Percentiles rank a stretch among this genome's conserved stretches.
These are phyloP conservation scores for Ophiocordyceps camponoti-leonardi DNA, from an alignment of 2,329 filamentous ascomycete species.

Conservation along the genomic window DNA sequence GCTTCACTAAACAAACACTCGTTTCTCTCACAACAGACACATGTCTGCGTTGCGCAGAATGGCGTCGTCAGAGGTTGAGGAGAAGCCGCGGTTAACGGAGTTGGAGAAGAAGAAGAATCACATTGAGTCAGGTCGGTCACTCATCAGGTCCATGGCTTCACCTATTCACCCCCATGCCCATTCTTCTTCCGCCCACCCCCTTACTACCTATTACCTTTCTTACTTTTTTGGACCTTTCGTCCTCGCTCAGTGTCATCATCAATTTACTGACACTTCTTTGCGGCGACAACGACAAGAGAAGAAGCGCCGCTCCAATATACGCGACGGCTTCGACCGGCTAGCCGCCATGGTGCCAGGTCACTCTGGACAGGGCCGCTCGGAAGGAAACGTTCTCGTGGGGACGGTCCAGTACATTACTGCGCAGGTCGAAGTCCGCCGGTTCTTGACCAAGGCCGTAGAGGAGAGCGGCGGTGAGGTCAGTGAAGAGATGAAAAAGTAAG, in stretches of 20 bases:
- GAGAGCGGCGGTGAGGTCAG: constrained; percentile 38
- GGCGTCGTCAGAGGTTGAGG: constrained; percentile 12
- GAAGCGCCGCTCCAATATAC: constrained; percentile 44
- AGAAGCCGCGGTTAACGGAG: constrained; percentile 33
- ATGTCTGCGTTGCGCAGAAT: no score
- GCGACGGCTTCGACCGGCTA: constrained; percentile 68
- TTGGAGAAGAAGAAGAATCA: constrained; percentile 39
- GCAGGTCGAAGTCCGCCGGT: constrained; percentile 39
- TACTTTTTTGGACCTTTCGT: no score
- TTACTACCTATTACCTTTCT: no score
- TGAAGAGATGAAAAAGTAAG: constrained; percentile 25
- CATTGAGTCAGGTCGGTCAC: constrained; percentile 29
- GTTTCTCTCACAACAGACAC: no score
- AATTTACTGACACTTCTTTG: background rate
- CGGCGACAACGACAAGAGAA: constrained; percentile 15
- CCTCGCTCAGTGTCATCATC: no score
- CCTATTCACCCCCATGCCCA: no score
- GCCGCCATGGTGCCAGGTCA: constrained; percentile 67
- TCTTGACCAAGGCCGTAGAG: constrained; percentile 41
- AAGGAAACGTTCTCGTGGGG: constrained; percentile 63
- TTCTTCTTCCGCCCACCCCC: no score
- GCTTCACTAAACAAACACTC: no score
- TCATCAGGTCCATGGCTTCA: no score
- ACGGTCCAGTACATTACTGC: constrained; percentile 49
- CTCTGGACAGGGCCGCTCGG: constrained; percentile 67